Base-by-base conservation (phyloP, 768 basidiomycete genomes). In the Calocybe cyanea region DNA sequence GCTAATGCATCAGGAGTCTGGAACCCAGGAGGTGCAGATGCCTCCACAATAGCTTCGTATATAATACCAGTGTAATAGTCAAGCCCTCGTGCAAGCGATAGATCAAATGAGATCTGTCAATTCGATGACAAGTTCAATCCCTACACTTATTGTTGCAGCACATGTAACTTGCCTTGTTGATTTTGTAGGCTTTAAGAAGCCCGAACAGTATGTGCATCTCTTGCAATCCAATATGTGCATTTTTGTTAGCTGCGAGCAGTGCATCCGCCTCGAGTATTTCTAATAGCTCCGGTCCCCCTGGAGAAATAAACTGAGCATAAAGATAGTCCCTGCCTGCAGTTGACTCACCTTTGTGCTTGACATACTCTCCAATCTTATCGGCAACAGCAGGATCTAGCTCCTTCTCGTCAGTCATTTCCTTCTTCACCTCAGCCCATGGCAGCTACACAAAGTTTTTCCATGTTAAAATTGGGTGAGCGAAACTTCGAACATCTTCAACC, bases 41-140 rank as follows among this genome's bases (percentile, higher is more conserved):
- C 90, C 59, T 91, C 92, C 32, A 92, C 89, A 50, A 89, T 80
- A 34, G 92, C 96, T 67, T 99, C 95, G 67, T 95, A 98, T 62
- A 98, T 98, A 57, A 99, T 85, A 14, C 96, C 96, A 1, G 95
- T 99, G 67, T 99, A 98, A 67, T 99, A 98, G 64, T 98, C 96
- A 17, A 98, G 77, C 31, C 95, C 95, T 24, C 95, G 86, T n/a
- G 95, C 95, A 11, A 99, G 81, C 2, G 93, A 96, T 53, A 98
- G 78, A 65, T 99, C 95, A 60, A 99, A 97, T 2, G 91, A 94
- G 57, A 99, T 78, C 89, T 93, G 52, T n/a, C 0, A 19, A 24
- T 52, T n/a, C 46, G 24, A 35, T 36, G 44, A 34, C 45, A 17
- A 17, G n/a, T 24, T n/a, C n/a, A 28, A 28, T 28, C 25, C 11